A percentile compares a stretch with the other conserved stretches of the same genome.
Conservation (phyloP, 805 yeast genomes). For the Saccharomycopsis vini region DNA sequence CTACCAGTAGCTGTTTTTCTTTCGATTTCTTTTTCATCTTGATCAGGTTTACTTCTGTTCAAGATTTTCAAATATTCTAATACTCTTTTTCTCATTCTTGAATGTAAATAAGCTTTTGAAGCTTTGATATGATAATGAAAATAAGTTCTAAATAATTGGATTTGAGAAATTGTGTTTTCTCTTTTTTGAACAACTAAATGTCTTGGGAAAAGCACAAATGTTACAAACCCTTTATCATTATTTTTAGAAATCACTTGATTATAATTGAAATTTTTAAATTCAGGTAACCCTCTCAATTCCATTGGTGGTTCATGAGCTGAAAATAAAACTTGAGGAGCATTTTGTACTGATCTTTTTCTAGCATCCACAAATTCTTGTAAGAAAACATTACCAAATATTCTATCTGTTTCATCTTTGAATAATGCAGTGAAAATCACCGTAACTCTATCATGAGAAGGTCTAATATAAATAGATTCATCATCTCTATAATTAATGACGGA, state of each 20-base stretch:
- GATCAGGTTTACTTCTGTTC: slow-evolving; percentile 95
- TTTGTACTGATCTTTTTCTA: slow-evolving; percentile 88
- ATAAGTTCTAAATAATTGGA: slow-evolving; percentile 87
- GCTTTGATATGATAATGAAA: slow-evolving; percentile 98
- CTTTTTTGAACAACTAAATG: slow-evolving; percentile 59
- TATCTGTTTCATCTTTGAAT: slow-evolving; percentile 95
- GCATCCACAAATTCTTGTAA: slow-evolving; percentile 94
- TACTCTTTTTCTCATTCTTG: slow-evolving; percentile 95
- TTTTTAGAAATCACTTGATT: slow-evolving; percentile 31
- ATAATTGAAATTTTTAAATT: slow-evolving; percentile 20
- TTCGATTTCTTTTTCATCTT: slow-evolving; percentile 56
- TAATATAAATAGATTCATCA: slow-evolving; percentile 81
- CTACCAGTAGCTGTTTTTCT: slow-evolving; percentile 26
- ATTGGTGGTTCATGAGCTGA: slow-evolving; percentile 89
- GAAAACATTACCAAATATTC: slow-evolving; percentile 80
- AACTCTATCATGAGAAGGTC: slow-evolving; percentile 91
- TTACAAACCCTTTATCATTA: slow-evolving; percentile 39
- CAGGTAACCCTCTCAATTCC: slow-evolving; percentile 50
- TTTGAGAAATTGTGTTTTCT: slow-evolving; percentile 84
- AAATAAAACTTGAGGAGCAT: slow-evolving; percentile 95
- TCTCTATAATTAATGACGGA: slow-evolving; percentile 75
- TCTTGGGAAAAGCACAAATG: slow-evolving; percentile 75
- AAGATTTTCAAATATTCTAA: slow-evolving; percentile 88
- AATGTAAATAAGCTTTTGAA: slow-evolving; percentile 96
- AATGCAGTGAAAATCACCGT: slow-evolving; percentile 92